Conservation (phyloP, 805 yeast species). For the Monosporozyma servazzii region DNA sequence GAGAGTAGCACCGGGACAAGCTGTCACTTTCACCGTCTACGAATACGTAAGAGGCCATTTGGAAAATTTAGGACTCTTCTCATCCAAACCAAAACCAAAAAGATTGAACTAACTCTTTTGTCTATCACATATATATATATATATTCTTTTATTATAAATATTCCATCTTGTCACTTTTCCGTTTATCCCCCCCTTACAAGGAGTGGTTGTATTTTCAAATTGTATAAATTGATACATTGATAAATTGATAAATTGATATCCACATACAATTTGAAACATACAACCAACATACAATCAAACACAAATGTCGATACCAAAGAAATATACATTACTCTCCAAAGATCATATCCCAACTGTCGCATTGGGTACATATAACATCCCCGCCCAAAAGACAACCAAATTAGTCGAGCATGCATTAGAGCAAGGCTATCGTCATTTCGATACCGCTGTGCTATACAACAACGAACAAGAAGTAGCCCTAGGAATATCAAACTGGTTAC, state of each 20-base stretch:
- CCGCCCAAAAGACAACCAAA: slow-evolving; percentile 31
- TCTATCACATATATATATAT: not conserved
- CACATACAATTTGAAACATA: too few relatives aligned
- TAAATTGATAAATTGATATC: too few relatives aligned
- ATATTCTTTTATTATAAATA: not conserved
- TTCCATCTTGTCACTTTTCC: too few relatives aligned
- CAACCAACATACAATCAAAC: too few relatives aligned
- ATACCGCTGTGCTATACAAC: slow-evolving; percentile 58
- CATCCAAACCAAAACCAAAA: slow-evolving; percentile 5
- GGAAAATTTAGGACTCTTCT: slow-evolving; percentile 31
- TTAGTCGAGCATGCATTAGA: slow-evolving; percentile 49
- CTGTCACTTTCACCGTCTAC: slow-evolving; percentile 94
- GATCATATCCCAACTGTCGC: slow-evolving; percentile 47
- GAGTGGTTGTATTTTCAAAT: too few relatives aligned
- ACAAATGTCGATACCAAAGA: slow-evolving; percentile 16
- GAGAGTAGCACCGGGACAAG: slow-evolving; percentile 99
- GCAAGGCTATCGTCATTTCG: slow-evolving; percentile 66
- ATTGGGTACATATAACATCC: slow-evolving; percentile 44
- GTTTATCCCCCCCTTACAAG: too few relatives aligned
- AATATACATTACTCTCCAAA: slow-evolving; percentile 45
- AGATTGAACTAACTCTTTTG: not conserved
- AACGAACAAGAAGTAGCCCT: slow-evolving; percentile 55
- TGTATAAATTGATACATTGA: too few relatives aligned
- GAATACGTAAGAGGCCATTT: slow-evolving; percentile 72
- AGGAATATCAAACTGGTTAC: slow-evolving; percentile 47